A percentile compares a stretch with the other conserved stretches of the same genome.
Conservation (phyloP, 495 filamentous ascomycete species). For the Opeltia flavorubescens region DNA sequence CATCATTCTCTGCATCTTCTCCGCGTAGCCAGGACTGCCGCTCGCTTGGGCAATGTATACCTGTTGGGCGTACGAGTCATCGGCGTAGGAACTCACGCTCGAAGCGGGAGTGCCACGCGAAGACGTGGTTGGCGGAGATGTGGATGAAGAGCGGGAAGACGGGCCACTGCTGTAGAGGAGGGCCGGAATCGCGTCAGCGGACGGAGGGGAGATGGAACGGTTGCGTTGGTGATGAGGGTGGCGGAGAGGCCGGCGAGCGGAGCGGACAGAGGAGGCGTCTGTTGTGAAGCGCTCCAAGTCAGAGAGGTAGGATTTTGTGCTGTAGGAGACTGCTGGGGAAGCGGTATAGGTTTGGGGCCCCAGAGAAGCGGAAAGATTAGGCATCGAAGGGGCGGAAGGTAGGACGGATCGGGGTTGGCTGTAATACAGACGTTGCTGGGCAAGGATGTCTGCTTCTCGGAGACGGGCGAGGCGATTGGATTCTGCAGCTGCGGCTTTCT, state of each 20-base stretch:
- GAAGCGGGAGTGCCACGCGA: conserved; percentile 22
- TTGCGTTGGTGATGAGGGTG: conserved; percentile 21
- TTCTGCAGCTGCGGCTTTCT: conserved; percentile 10
- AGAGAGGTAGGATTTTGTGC: conserved; percentile 20
- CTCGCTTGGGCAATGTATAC: conserved; percentile 8
- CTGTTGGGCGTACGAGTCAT: conserved; percentile 12
- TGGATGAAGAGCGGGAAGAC: conserved; percentile 32
- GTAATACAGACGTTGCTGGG: conserved; percentile 26
- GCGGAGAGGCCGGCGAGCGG: conserved; percentile 22
- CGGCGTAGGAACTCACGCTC: conserved; percentile 11
- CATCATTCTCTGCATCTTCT: conserved; percentile 12
- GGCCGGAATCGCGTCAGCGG: conserved; percentile 31
- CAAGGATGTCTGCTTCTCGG: conserved; percentile 20
- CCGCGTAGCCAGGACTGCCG: conserved; percentile 5
- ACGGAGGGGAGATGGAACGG: conserved; percentile 37
- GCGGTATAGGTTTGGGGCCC: conserved; percentile 13
- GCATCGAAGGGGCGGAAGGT: conserved; percentile 7
- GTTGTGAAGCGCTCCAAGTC: conserved; percentile 19
- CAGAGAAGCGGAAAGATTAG: conserved; percentile 5
- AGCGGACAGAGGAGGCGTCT: conserved; percentile 20
- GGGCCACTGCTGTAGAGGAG: conserved; percentile 31
- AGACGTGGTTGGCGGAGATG: conserved; percentile 33
- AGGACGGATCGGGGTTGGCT: conserved; percentile 18
- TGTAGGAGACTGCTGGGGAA: conserved; percentile 15
- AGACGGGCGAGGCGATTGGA: conserved; percentile 10